Evolutionary conservation across 202 grass and related monocot species (phyloP).

Genomic region (Brachypodium distachyon): DNA sequence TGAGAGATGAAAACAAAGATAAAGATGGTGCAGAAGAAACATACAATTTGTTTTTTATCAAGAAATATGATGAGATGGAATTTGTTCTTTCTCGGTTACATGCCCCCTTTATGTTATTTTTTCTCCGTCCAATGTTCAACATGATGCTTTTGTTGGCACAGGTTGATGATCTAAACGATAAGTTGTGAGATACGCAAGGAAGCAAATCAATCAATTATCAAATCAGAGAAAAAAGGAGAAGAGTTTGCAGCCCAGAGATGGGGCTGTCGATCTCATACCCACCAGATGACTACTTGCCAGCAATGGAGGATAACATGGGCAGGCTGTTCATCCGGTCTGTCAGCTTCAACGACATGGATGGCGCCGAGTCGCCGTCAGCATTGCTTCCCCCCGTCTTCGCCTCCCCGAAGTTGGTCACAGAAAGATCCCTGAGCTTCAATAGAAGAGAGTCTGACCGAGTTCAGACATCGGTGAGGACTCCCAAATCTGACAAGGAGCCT

Average conservation of each 20-base stretch:
- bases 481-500: not conserved
- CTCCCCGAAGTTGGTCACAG: slow-evolving; percentile 28
- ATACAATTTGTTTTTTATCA: not conserved
- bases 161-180: not conserved
- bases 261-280: slow-evolving; percentile 54
- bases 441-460: slow-evolving; percentile 34
- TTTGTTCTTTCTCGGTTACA: no score
- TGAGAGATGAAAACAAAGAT: not conserved
- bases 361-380: slow-evolving; percentile 19
- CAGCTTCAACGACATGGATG: slow-evolving; percentile 37
- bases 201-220: not conserved
- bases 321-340: slow-evolving; percentile 51
- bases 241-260: slow-evolving; percentile 24
- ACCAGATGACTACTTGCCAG: slow-evolving; percentile 38
- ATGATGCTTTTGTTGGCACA: slow-evolving; percentile 1
- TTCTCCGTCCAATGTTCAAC: not conserved
- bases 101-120: no score
- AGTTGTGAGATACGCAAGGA: not conserved
- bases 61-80: not conserved
- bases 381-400: slow-evolving; percentile 21
- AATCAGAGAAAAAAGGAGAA: not conserved
- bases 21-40: not conserved
- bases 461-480: slow-evolving; percentile 29
- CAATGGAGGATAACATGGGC: slow-evolving; percentile 45
- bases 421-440: slow-evolving; percentile 56